These are phyloP conservation scores for Gaeumannomyces sp. DNA, from an alignment of 2,329 filamentous ascomycete species.

Conservation along the genomic window DNA sequence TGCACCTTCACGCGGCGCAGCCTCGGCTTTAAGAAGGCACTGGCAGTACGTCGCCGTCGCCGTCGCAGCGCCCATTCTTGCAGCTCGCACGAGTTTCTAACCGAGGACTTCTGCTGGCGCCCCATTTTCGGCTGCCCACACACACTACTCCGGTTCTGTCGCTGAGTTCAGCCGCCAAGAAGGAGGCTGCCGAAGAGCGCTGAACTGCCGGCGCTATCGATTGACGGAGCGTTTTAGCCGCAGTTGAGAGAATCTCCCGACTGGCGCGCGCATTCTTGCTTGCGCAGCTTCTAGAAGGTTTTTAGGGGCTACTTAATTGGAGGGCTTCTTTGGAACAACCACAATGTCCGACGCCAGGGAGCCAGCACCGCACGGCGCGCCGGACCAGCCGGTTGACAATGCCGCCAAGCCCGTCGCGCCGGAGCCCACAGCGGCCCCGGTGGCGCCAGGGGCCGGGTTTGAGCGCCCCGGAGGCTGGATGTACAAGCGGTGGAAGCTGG, in stretches of 20 bases:
- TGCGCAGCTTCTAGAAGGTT: too few species aligned
- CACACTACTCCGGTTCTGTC: not conserved
- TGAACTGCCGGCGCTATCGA: not conserved
- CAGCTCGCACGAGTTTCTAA: too few species aligned
- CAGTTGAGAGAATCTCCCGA: not conserved
- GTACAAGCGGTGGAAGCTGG: slow-evolving; percentile 56
- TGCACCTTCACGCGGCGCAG: too few species aligned
- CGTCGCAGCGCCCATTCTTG: too few species aligned
- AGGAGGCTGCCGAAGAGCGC: not conserved
- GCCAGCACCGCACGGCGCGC: not conserved
- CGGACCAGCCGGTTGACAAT: not conserved
- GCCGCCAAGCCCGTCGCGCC: not conserved
- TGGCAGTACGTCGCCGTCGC: too few species aligned
- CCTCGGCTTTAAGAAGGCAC: too few species aligned
- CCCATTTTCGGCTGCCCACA: too few species aligned
- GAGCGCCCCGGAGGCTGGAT: slow-evolving; percentile 53
- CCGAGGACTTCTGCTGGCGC: too few species aligned
- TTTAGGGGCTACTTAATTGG: too few species aligned
- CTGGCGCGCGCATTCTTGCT: not conserved
- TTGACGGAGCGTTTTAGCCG: not conserved
- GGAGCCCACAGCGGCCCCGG: not conserved
- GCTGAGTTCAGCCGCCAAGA: not conserved
- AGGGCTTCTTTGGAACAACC: not conserved
- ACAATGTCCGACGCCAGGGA: slow-evolving; percentile 9
- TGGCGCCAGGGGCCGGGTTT: slow-evolving; percentile 2